Base-by-base conservation (phyloP, 1,139 yeast species). In the Kodamaea ohmeri region DNA sequence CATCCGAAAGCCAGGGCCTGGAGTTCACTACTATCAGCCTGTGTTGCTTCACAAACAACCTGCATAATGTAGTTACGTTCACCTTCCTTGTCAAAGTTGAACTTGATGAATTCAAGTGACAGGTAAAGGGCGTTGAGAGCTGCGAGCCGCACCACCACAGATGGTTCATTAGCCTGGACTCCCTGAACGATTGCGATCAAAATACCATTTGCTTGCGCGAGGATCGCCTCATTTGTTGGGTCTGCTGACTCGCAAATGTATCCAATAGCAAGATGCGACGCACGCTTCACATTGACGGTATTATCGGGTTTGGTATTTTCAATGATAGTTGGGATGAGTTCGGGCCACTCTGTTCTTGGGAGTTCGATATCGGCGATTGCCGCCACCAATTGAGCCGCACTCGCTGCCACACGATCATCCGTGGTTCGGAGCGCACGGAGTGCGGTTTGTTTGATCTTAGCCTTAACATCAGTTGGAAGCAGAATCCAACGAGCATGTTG, bases 1-100 rank as follows among this genome's bases (percentile, higher is more conserved):
- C 97, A 95, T 40, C 97, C 98, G 64, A 88, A 92, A 0, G 97
- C 96, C 35, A 95, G 85, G 9, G 95, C 92, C 64, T 90, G 96
- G 45, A 92, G 71, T 52, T 85, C 94, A 34, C 74, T 67, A 54
- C 85, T 86, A 37, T 78, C 77, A 20, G 95, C 86, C 62, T 92
- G 97, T 14, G 98, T 90, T 15, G 97, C 96, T 63, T 92, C 98
- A 65, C 98, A 92, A 9, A 92, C 97, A 36, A 92, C 97, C 67
- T 89, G 97, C 98, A 92, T 92, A 58, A 92, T 85, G 63, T 85
- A 90, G 61, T 92, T 89, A 57, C 98, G 79, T 69, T 92, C 98
- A 44, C 95, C 95, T 57, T 92, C 97, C 45, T 85, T 78, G 52
- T 81, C 89, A 70, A 92, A 94, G 64, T 92, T 92, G 54, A 73